Evolutionary conservation across 139 green algal species (phyloP).

Genomic region (Spirogloea muscicola): DNA sequence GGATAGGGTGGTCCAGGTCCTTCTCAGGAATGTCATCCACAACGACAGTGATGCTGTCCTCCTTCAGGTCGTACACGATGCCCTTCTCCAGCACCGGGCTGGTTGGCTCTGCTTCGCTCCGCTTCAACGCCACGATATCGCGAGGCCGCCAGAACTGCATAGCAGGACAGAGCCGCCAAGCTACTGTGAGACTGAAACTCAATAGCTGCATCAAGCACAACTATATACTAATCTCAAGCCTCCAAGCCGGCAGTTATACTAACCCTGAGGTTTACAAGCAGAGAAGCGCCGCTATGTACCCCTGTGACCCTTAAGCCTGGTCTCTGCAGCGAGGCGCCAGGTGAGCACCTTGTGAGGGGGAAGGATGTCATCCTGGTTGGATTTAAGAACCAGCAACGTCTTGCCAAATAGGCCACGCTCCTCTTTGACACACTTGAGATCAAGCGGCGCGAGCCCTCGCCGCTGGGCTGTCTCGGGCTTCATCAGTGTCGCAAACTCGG

Average conservation of each 20-base stretch:
- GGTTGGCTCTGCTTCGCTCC: slow-evolving; percentile 31
- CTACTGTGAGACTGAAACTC: too few relatives aligned
- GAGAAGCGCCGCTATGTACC: too few relatives aligned
- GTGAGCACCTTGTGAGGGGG: slow-evolving; percentile 48
- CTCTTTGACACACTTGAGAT: slow-evolving; percentile 64
- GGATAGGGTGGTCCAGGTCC: slow-evolving; percentile 73
- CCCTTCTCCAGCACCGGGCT: slow-evolving; percentile 25
- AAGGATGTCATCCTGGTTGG: slow-evolving; percentile 54
- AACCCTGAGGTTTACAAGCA: too few relatives aligned
- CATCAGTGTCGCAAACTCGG: slow-evolving; percentile 31
- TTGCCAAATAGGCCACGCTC: slow-evolving; percentile 72
- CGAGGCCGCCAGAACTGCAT: too few relatives aligned
- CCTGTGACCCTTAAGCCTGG: too few relatives aligned
- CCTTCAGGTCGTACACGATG: slow-evolving; percentile 49
- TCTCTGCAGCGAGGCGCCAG: too few relatives aligned
- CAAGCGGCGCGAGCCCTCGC: slow-evolving; percentile 67
- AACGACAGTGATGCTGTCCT: slow-evolving; percentile 65
- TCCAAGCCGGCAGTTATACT: too few relatives aligned
- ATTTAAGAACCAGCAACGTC: slow-evolving; percentile 77
- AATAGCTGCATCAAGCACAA: too few relatives aligned
- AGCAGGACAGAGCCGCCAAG: too few relatives aligned
- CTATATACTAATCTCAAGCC: too few relatives aligned
- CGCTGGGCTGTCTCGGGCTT: slow-evolving; percentile 57
- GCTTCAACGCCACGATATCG: slow-evolving; percentile 39
- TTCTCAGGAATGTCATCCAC: slow-evolving; percentile 90